Base-by-base conservation (phyloP, 495 filamentous ascomycete genomes). In the Tetracladium marchalianum region DNA sequence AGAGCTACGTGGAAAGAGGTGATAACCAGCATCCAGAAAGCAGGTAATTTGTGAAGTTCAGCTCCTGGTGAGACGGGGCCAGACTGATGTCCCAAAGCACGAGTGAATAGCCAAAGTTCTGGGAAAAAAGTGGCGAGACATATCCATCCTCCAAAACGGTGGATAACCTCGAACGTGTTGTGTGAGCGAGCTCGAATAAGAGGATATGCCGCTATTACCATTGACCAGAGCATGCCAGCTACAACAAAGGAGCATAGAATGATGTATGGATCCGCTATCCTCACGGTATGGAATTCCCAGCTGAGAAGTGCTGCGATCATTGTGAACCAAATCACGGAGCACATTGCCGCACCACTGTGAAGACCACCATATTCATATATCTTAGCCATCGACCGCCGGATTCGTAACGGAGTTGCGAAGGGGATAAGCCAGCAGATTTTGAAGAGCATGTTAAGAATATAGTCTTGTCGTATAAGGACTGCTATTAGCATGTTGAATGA, bases 311-410 rank as follows among this genome's bases (percentile, higher is more conserved):
- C 58, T 1, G 70, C 64, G 40, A 69, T 68, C 7, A 64, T 51
- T 18, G 78, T 53, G 62, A 84, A 88, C 86, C 86, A 92, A 19
- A 80, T 57, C 0, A 79, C 70, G 1, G 81, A 73, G 11, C 79
- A 78, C 3, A 84, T 67, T 16, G 80, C 84, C 41, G 81, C 82
- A 15, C 82, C 82, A 52, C 75, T 82, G 56, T 90, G 85, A 7
- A 87, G 69, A 12, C 86, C 86, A 24, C 86, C 86, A 59, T 83
- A 82, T 35, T 85, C 78, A 58, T 87, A 89, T 3, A 86, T 69
- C 54, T 87, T 86, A 24, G 84, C 81, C 0, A 76, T 71, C n/a
- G 78, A 64, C 0, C 70, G 71, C 27, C 85, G 81, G 36, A 85
- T 62, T 33, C 68, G 63, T 32, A 87, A 64, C 0, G 85, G 85